Percentiles rank a stretch among this genome's conserved stretches.
Evolutionary conservation across 768 basidiomycete genomes (phyloP).

Genomic region (Termitomyces sp.): DNA sequence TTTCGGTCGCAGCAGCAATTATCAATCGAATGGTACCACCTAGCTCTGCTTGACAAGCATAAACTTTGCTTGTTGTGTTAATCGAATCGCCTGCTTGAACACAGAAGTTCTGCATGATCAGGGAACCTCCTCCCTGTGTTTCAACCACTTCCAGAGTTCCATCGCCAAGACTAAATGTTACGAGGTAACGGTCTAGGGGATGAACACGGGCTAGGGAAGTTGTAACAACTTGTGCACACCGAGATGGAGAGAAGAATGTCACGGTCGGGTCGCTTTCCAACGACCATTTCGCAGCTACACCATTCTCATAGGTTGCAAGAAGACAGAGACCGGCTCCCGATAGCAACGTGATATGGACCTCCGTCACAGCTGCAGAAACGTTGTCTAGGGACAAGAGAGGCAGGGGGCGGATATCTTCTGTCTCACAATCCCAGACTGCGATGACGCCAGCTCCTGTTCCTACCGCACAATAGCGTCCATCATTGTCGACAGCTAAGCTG

Average conservation of each 20-base stretch:
- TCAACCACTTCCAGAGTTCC: slow-evolving; percentile 63
- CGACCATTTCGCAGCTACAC: slow-evolving; percentile 51
- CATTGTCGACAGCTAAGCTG: slow-evolving; percentile 56
- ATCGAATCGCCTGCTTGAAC: slow-evolving; percentile 54
- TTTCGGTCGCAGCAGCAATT: slow-evolving; percentile 56
- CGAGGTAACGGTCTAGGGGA: slow-evolving; percentile 40
- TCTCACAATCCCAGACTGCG: slow-evolving; percentile 54
- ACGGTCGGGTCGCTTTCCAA: slow-evolving; percentile 28
- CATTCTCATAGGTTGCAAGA: slow-evolving; percentile 55
- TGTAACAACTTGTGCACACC: slow-evolving; percentile 37
- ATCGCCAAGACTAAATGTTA: slow-evolving; percentile 60
- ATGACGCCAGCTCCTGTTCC: slow-evolving; percentile 68
- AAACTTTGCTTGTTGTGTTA: slow-evolving; percentile 49
- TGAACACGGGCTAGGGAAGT: slow-evolving; percentile 44
- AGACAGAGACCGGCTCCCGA: slow-evolving; percentile 24
- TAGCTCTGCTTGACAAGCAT: slow-evolving; percentile 49
- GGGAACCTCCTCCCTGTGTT: slow-evolving; percentile 36
- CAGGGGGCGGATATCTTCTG: slow-evolving; percentile 28
- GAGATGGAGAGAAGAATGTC: slow-evolving; percentile 39
- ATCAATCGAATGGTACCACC: slow-evolving; percentile 47
- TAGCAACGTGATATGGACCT: slow-evolving; percentile 40
- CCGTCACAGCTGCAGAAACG: slow-evolving; percentile 45
- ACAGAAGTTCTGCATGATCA: slow-evolving; percentile 39
- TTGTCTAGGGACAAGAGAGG: slow-evolving; percentile 38
- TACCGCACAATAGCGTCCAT: slow-evolving; percentile 60